Conservation (phyloP, 2,329 filamentous ascomycete genomes). For the Colletotrichum lentis region DNA sequence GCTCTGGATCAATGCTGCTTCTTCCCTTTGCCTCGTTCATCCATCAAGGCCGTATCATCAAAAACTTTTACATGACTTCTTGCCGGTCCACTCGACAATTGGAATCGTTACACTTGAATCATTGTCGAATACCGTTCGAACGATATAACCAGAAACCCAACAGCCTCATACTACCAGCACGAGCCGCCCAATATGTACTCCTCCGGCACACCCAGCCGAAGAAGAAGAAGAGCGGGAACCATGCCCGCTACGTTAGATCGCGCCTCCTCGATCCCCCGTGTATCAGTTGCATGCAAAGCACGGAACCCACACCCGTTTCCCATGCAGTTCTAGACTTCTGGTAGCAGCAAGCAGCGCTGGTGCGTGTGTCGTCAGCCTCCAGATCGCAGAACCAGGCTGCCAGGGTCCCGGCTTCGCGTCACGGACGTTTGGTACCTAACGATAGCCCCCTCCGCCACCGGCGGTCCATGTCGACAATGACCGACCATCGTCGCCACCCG, state of each 20-base stretch:
- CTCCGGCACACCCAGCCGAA: constrained; percentile 5
- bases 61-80: background rate
- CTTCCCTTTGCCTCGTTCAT: background rate
- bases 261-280: constrained; percentile 21
- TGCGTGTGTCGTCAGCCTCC: constrained; percentile 15
- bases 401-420: constrained; percentile 22
- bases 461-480: constrained; percentile 3
- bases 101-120: background rate
- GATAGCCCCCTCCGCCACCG: background rate
- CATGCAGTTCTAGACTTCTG: background rate
- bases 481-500: constrained; percentile 23
- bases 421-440: constrained; percentile 6
- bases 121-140: background rate
- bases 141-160: background rate
- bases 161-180: constrained; percentile 2
- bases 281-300: constrained; percentile 33
- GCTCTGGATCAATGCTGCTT: too few species aligned
- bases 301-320: background rate
- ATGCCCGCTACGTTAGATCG: constrained; percentile 32
- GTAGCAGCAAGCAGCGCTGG: background rate
- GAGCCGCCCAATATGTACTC: constrained; percentile 16
- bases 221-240: constrained; percentile 16
- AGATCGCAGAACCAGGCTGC: constrained; percentile 25
- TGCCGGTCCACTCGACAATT: background rate
- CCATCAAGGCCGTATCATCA: background rate